Evolutionary conservation across 345 rosid species (phyloP), one percentile per base, ranked within the genome.

Genomic region (Acer saccharum): DNA sequence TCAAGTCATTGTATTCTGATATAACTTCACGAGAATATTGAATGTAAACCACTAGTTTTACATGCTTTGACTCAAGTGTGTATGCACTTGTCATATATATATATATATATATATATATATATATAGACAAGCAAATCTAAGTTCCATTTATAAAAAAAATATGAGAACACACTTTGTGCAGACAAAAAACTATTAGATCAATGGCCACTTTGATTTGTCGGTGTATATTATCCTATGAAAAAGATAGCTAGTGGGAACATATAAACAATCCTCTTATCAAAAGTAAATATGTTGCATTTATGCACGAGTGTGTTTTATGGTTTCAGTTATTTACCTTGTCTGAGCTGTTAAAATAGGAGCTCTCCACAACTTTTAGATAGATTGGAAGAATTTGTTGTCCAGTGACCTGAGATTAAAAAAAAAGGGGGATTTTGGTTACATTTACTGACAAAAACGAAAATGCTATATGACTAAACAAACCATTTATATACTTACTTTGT

Each of bases 331-430:
- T 85, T 91, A 94, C 99, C 98, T 89, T 93, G 83, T 97, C 93
- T 43, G 99, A 92, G 84, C 91, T 89, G 86, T 94, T 90, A 83
- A 97, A 97, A 81, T 94, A 94, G 70, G 99, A 97, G 76, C 92
- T 90, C 84, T 97, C 98, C 29, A 94, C 99, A 14, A 93, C 98
- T 87, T 87, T 93, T 61, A 93, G 91, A 84, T 97, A 97, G 35
- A 92, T 86, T 74, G 98, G 97, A 58, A 91, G 95, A 57, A 92
- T 87, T 92, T 96, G 90, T 80, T 94, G 94, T 74, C 90, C 99
- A 55, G 97, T 91, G 3, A 91, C 90, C 99, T 96, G 79, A 71
- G 20, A 57, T 57, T 39, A 55, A 57, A 61, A 67, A 71, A 66
- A 4, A 23, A 25, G 1, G 68, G 54, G 64, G 52, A 25, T 66